Evolutionary conservation across 106 monocot species (phyloP).

Genomic region (Xerophyta viscosa): DNA sequence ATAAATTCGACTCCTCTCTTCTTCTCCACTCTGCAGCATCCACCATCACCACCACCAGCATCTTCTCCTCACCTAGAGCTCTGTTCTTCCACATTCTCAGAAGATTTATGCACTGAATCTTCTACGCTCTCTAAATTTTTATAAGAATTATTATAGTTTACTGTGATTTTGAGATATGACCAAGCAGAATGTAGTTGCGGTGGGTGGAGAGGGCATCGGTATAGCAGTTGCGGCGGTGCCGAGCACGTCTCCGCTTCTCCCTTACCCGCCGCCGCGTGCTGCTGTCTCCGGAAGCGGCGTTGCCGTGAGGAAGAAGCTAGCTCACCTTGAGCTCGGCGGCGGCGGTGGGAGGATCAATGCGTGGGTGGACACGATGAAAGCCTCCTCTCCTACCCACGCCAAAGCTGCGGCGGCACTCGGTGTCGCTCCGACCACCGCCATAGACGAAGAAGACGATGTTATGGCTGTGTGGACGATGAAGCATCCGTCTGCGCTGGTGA

Average conservation of each 20-base stretch:
- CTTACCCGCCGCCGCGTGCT: slow-evolving; percentile 19
- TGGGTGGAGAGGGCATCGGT: slow-evolving; percentile 18
- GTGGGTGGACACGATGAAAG: slow-evolving; percentile 24
- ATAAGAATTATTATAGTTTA: no score
- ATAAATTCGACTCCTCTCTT: no score
- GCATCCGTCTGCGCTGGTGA: slow-evolving; percentile 40
- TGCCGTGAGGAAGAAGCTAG: slow-evolving; percentile 2
- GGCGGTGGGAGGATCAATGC: not conserved
- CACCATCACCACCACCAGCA: no score
- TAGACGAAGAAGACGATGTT: not conserved
- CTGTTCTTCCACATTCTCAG: no score
- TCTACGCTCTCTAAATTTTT: no score
- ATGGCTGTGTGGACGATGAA: not conserved
- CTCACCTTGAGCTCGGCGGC: slow-evolving; percentile 7
- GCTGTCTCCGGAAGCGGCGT: not conserved
- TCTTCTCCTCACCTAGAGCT: no score
- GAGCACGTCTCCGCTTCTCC: slow-evolving; percentile 4
- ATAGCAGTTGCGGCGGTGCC: slow-evolving; percentile 5
- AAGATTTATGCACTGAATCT: no score
- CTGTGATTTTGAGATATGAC: no score
- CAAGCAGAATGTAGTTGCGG: slow-evolving; percentile 32
- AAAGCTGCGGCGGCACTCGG: slow-evolving; percentile 10
- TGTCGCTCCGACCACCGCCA: not conserved
- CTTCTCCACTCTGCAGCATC: no score
- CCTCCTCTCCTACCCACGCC: slow-evolving; percentile 27